Conservation (phyloP, 2,329 filamentous ascomycete genomes). For the Raffaelea deltoideospora region DNA sequence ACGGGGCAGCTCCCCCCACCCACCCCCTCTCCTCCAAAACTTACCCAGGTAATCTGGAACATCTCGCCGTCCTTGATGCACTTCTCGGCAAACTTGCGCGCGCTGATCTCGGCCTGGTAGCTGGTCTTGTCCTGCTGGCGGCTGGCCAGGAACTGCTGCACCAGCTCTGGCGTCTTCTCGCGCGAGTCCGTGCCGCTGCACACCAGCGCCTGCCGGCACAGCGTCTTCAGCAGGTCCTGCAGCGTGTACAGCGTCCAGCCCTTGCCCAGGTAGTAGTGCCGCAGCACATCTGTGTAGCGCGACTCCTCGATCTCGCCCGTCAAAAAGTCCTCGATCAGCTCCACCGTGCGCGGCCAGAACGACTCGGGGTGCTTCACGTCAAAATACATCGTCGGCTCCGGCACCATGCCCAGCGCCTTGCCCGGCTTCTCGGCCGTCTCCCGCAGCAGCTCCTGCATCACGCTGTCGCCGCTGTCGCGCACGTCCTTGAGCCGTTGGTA, state of each 20-base stretch:
- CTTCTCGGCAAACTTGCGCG: constrained; percentile 84
- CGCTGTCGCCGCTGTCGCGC: constrained; percentile 63
- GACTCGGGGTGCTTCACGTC: constrained; percentile 45
- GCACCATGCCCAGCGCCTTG: constrained; percentile 66
- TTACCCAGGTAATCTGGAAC: constrained; percentile 81
- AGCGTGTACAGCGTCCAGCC: constrained; percentile 93
- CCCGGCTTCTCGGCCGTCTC: constrained; percentile 67
- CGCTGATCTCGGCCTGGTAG: constrained; percentile 77
- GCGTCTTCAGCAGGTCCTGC: constrained; percentile 69
- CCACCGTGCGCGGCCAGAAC: constrained; percentile 75
- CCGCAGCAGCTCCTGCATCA: constrained; percentile 57
- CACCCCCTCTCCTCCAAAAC: constrained; percentile 20
- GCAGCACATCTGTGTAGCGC: constrained; percentile 77
- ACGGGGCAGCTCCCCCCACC: background rate
- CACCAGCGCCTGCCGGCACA: constrained; percentile 66
- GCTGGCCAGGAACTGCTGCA: constrained; percentile 71
- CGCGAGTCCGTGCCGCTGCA: constrained; percentile 78
- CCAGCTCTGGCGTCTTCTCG: constrained; percentile 85
- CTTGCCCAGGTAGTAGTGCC: constrained; percentile 78
- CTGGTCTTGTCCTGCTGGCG: constrained; percentile 74
- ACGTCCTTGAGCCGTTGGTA: constrained; percentile 73
- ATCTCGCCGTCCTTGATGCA: constrained; percentile 85
- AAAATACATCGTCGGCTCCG: constrained; percentile 69
- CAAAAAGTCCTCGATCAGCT: constrained; percentile 76
- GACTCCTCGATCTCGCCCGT: constrained; percentile 66